Conservation (phyloP, 139 green algal species). For the Yamagishiella unicocca region DNA sequence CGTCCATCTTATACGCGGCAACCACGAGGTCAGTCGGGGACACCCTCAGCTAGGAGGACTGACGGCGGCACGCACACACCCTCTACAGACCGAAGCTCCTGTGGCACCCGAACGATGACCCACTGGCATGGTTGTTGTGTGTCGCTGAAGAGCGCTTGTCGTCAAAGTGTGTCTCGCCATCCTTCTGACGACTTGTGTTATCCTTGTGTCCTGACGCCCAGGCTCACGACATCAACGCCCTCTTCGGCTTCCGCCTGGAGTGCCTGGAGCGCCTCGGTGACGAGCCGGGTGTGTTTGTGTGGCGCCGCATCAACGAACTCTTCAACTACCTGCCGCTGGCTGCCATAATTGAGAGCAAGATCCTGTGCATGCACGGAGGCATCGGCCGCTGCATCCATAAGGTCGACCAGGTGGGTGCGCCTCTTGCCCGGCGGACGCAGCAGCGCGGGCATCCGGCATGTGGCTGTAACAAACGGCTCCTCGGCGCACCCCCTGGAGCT, state of each 20-base stretch:
- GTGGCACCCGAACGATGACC: no score
- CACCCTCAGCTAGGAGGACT: no score
- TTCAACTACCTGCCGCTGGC: slow-evolving; percentile 99
- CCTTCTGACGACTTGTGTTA: neutral
- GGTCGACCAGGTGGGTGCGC: slow-evolving; percentile 62
- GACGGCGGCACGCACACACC: no score
- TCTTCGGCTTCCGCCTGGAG: slow-evolving; percentile 99
- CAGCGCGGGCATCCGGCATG: no score
- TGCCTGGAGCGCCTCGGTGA: slow-evolving; percentile 97
- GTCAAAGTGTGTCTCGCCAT: no score
- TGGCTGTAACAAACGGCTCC: no score
- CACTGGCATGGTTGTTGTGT: no score
- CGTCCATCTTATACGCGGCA: slow-evolving; percentile 98
- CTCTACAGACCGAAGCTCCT: no score
- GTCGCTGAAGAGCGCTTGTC: no score
- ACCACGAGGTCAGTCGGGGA: slow-evolving; percentile 88
- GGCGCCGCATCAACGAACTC: slow-evolving; percentile 96
- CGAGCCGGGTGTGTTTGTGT: slow-evolving; percentile 85
- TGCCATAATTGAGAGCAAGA: slow-evolving; percentile 95
- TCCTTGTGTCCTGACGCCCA: neutral
- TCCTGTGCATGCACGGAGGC: slow-evolving; percentile 99
- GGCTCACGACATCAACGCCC: slow-evolving; percentile 96
- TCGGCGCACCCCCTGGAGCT: no score
- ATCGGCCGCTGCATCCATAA: slow-evolving; percentile 94
- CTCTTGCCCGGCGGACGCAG: neutral